Evolutionary conservation across 2,329 filamentous ascomycete genomes (phyloP), one percentile per base, ranked within the genome.

Genomic region (Calonectria ilicicola): DNA sequence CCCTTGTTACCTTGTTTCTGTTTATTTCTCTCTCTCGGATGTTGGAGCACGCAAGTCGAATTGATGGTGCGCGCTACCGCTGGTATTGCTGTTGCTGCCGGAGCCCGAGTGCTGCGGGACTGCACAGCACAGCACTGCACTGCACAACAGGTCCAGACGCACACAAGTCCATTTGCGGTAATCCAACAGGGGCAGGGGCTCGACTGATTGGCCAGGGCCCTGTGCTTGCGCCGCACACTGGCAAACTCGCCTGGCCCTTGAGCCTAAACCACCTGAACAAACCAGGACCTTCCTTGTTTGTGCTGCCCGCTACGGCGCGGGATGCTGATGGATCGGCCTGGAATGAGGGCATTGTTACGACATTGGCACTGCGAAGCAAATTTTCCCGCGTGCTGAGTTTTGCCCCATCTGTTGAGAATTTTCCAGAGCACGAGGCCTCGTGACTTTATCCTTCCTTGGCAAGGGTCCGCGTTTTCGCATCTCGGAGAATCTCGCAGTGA

Each of bases 161-260:
- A 47, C 46, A 62, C 49, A 58, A 27, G 23, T 72, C 69, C 69
- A 44, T 72, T 67, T 72, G 65, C 38, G 65, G 69, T 42, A 72
- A 68, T 65, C 40, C 56, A 44, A 47, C 56, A 32, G 60, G 44
- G 46, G 64, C 69, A 65, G 58, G 46, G 56, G 21, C 64, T 56
- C 29, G 47, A 40, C 17, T 71, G 69, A 71, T 71, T 71, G 69
- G 69, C 66, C n/a, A 56, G 46, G 62, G 58, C 35, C 46, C 15
- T 38, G 27, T 53, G 67, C 29, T 65, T 64, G 40, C 42, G 27
- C 47, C 47, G 47, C 58, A 40, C 56, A n/a, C 65, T n/a, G 23
- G n/a, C 19, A 53, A 58, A 29, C 49, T 17, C n/a, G 23, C 19
- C 44, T 10, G 65, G 53, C 35, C 23, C 44, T 17, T 46, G 53